These are phyloP conservation scores for Apocynum venetum DNA, from an alignment of 257 asterid species.

Conservation along the genomic window DNA sequence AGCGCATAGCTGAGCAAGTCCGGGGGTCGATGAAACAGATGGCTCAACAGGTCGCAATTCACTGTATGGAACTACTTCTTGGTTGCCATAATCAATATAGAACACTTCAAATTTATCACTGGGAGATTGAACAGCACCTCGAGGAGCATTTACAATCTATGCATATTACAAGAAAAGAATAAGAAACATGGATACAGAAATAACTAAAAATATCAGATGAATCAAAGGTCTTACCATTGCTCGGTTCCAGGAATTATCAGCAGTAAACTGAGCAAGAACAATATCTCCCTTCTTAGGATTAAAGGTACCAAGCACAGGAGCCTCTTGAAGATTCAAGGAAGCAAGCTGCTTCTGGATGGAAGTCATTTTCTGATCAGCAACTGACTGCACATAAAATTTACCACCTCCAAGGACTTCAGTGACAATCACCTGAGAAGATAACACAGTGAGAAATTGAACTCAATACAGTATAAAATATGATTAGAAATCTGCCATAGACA, in stretches of 20 bases:
- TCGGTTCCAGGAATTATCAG: slow-evolving; percentile 96
- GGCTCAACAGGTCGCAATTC: slow-evolving; percentile 72
- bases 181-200: neutral
- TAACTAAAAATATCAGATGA: neutral
- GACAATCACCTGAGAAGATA: slow-evolving; percentile 53
- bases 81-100: slow-evolving; percentile 90
- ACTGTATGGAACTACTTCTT: slow-evolving; percentile 72
- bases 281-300: slow-evolving; percentile 88
- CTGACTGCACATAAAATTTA: slow-evolving; percentile 77
- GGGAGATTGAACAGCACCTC: slow-evolving; percentile 64
- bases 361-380: slow-evolving; percentile 79
- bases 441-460: neutral
- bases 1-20: slow-evolving; percentile 92
- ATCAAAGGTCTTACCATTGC: slow-evolving; percentile 67
- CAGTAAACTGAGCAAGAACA: slow-evolving; percentile 82
- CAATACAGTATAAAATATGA: slow-evolving; percentile 1
- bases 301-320: slow-evolving; percentile 77
- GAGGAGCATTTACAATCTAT: slow-evolving; percentile 80
- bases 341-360: slow-evolving; percentile 79
- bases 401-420: slow-evolving; percentile 95
- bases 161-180: slow-evolving; percentile 14
- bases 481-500: neutral
- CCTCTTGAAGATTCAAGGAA: slow-evolving; percentile 71
- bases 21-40: slow-evolving; percentile 66
- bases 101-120: slow-evolving; percentile 86